Evolutionary conservation across 2,329 filamentous ascomycete species (phyloP).

Genomic region (Ploettnerulaceae sp.): DNA sequence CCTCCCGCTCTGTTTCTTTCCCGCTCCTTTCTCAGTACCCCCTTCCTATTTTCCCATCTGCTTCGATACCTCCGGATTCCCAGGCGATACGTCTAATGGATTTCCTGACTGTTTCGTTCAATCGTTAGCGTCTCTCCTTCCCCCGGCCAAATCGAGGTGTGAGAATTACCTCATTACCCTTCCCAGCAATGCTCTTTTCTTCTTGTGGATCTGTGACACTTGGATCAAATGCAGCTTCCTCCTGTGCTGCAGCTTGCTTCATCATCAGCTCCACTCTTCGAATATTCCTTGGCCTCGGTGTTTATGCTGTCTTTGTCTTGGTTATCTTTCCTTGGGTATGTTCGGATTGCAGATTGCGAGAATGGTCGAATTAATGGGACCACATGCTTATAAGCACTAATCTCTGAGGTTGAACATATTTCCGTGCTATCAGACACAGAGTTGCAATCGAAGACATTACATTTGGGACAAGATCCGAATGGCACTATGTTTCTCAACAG

Average conservation of each 20-base stretch:
- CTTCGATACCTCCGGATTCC: conserved; percentile 53
- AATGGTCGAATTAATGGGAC: not conserved
- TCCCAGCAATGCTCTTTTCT: conserved; percentile 43
- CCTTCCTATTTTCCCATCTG: conserved; percentile 42
- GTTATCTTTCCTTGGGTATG: conserved; percentile 39
- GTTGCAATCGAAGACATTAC: conserved; percentile 2
- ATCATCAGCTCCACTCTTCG: conserved; percentile 60
- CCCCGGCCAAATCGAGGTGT: not conserved
- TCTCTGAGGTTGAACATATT: not conserved
- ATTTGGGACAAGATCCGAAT: too few relatives aligned
- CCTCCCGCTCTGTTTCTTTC: conserved; percentile 37
- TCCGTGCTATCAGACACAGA: not conserved
- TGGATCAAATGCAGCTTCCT: conserved; percentile 64
- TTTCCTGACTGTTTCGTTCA: conserved; percentile 36
- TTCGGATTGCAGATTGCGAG: not conserved
- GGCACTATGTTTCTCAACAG: too few relatives aligned
- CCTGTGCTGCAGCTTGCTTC: conserved; percentile 48
- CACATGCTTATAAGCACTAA: not conserved
- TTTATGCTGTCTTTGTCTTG: conserved; percentile 60
- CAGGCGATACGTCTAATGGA: conserved; percentile 55
- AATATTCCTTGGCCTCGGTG: conserved; percentile 60
- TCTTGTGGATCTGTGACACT: conserved; percentile 61
- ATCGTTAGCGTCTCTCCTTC: not conserved
- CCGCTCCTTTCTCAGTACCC: conserved; percentile 39
- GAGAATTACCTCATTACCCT: conserved; percentile 30